Percentiles rank a stretch among this genome's conserved stretches.
Conservation (phyloP, 164 flowering plant genomes). For the Nymphaea thermarum region DNA sequence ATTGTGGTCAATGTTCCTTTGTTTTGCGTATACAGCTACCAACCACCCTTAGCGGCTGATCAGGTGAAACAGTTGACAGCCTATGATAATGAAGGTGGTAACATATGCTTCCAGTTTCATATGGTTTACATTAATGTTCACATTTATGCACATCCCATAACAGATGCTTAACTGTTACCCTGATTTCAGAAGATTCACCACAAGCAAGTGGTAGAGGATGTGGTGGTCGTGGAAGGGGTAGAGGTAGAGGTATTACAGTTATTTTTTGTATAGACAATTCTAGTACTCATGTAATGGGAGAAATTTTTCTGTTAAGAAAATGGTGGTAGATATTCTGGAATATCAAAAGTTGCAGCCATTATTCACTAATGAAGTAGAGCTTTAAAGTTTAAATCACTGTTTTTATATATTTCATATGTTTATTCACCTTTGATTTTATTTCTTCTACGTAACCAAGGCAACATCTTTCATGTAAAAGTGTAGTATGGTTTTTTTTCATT, state of each 20-base stretch:
- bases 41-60: constrained; percentile 49
- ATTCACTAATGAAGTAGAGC: no score
- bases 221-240: constrained; percentile 26
- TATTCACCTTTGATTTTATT: no score
- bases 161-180: neutral
- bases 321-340: no score
- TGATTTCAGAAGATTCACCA: constrained; percentile 21
- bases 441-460: no score
- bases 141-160: neutral
- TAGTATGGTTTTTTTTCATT: no score
- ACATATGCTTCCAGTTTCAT: neutral
- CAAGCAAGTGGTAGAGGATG: constrained; percentile 24
- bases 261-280: neutral
- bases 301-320: no score
- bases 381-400: no score
- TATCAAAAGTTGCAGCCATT: no score
- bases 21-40: constrained; percentile 26
- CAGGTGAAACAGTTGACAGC: constrained; percentile 47
- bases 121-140: no score
- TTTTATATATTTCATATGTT: no score
- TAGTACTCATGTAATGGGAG: neutral
- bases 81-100: constrained; percentile 47
- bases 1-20: neutral
- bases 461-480: no score
- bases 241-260: constrained; percentile 22